Percentiles rank a stretch among this genome's conserved stretches.
Evolutionary conservation across 2,329 filamentous ascomycete species (phyloP).

Genomic region (Diaporthe longicolla): DNA sequence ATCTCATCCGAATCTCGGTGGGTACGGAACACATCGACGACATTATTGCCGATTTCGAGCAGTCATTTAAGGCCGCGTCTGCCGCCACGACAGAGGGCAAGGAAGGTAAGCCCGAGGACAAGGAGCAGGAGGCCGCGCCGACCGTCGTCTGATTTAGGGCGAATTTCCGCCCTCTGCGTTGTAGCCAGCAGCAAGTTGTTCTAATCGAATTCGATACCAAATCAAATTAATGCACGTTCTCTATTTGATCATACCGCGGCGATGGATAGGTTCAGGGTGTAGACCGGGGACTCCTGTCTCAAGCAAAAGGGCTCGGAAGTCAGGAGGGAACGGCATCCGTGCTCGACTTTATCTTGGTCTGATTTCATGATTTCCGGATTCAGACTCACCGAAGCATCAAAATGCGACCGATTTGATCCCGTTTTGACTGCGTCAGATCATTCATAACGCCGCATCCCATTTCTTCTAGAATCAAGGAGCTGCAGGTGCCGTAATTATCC

Average conservation of each 20-base stretch:
- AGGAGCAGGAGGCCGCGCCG: conserved; percentile 57
- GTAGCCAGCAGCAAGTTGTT: not conserved
- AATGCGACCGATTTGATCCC: too few relatives aligned
- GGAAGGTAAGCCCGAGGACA: conserved; percentile 49
- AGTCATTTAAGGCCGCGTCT: conserved; percentile 79
- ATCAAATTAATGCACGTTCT: not conserved
- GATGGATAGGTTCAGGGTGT: too few relatives aligned
- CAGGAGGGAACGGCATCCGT: not conserved
- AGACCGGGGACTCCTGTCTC: not conserved
- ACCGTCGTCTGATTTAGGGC: conserved; percentile 51
- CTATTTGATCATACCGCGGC: not conserved
- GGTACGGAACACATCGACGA: conserved; percentile 98
- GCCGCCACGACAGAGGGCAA: conserved; percentile 58
- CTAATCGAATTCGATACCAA: not conserved
- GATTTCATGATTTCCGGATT: not conserved
- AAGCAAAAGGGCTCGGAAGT: not conserved
- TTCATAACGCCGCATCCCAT: not conserved
- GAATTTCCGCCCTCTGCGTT: not conserved
- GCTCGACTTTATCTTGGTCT: not conserved
- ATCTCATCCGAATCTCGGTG: conserved; percentile 94
- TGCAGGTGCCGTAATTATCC: not conserved
- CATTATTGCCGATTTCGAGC: conserved; percentile 95
- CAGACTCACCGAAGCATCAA: not conserved
- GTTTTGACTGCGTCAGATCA: not conserved
- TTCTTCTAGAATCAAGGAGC: not conserved